Evolutionary conservation across 768 basidiomycete species (phyloP), one percentile per base, ranked within the genome.

Genomic region (Goffeauzyma gilvescens): DNA sequence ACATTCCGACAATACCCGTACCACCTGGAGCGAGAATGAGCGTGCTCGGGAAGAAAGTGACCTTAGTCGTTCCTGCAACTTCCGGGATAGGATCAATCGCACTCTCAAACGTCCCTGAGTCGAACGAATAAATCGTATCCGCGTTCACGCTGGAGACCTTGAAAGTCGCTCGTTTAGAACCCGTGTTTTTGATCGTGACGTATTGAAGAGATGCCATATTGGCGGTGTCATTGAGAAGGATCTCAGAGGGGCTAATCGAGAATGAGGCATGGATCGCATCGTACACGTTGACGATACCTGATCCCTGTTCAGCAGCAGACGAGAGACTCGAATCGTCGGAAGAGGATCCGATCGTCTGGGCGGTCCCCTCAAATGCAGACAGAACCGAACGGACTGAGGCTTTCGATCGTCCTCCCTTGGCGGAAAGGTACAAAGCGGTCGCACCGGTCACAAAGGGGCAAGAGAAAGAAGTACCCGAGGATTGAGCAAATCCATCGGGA

Each of bases 161-260:
- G 50, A 55, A 65, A 10, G 55, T 66, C 51, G 72, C 70, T 6
- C 53, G 35, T 0, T 60, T 52, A 8, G 46, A 63, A 12, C 70
- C 74, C 13, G 53, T 66, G 57, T 78, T 78, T 46, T 57, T 67
- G 43, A 79, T 45, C 1, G 49, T 59, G 43, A 69, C 50, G 18
- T 40, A 38, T 32, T 59, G 49, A 14, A 43, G 37, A 25, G 61
- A 56, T 38, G 65, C 59, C 56, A 73, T 72, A 53, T 75, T 65
- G 6, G 71, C 68, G 3, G 76, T 78, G 55, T 78, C 77, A 49
- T 80, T 79, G 30, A 77, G 59, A 27, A 72, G 50, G n/a, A 79
- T 63, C 52, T 76, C 71, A 12, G 69, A 67, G 5, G 75, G 75
- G 4, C 70, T 68, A 21, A 79, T 60, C 28, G 72, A 54, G 4